Percentiles rank a stretch among this genome's conserved stretches.
These are phyloP conservation scores for Clonostachys sp. DNA, from an alignment of 2,329 filamentous ascomycete species.

Conservation along the genomic window DNA sequence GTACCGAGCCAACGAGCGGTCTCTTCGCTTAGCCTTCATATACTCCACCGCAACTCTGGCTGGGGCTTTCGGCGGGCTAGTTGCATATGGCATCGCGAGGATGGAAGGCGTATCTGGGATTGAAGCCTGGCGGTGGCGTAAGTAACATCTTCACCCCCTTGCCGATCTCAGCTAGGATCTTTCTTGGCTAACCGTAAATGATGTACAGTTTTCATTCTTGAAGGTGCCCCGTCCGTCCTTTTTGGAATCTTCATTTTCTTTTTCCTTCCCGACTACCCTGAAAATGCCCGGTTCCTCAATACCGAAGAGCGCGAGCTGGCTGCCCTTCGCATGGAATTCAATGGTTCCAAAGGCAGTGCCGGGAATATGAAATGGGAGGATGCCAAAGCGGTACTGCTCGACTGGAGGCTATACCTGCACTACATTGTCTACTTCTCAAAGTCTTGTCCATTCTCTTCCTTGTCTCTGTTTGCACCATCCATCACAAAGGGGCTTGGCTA, in stretches of 20 bases:
- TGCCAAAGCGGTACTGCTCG: too few species aligned
- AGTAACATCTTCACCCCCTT: too few species aligned
- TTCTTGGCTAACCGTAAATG: too few species aligned
- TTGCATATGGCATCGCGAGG: slow-evolving; percentile 12
- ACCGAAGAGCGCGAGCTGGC: neutral
- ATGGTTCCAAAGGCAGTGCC: too few species aligned
- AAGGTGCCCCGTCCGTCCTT: slow-evolving; percentile 41
- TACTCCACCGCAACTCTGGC: slow-evolving; percentile 14
- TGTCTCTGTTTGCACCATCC: too few species aligned
- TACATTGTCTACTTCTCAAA: too few species aligned
- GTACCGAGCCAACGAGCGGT: slow-evolving; percentile 1
- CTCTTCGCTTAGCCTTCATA: slow-evolving; percentile 15
- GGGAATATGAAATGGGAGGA: too few species aligned
- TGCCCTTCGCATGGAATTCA: neutral
- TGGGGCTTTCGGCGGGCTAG: slow-evolving; percentile 13
- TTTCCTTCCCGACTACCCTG: slow-evolving; percentile 1
- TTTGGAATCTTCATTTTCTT: slow-evolving; percentile 11
- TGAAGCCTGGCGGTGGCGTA: slow-evolving; percentile 11
- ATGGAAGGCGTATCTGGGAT: slow-evolving; percentile 10
- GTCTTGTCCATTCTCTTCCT: too few species aligned
- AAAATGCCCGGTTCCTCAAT: neutral
- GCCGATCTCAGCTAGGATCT: too few species aligned
- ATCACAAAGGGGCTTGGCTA: too few species aligned
- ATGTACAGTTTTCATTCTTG: slow-evolving; percentile 54
- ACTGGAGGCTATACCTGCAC: too few species aligned